Conservation (phyloP, 352 stramenopile species). For the Pythium insidiosum region DNA sequence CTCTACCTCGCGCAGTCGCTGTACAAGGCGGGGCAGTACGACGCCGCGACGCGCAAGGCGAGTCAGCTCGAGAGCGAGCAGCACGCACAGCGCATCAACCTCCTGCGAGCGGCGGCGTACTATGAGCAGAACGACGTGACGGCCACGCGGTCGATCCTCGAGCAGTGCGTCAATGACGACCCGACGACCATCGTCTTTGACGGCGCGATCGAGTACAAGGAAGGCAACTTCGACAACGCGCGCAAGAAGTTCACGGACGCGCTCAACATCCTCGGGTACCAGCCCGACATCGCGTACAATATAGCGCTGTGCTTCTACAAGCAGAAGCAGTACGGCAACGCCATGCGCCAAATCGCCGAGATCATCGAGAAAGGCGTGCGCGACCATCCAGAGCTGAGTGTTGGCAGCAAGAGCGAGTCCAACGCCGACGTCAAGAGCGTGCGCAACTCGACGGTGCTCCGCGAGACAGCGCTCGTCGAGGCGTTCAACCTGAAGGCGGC, state of each 20-base stretch:
- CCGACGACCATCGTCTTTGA: conserved; percentile 88
- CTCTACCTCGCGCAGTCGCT: conserved; percentile 94
- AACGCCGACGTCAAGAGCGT: conserved; percentile 87
- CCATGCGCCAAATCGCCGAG: conserved; percentile 89
- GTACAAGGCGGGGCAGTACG: conserved; percentile 88
- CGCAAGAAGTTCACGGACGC: conserved; percentile 89
- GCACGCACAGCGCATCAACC: conserved; percentile 75
- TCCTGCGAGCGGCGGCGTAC: conserved; percentile 89
- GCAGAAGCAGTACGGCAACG: conserved; percentile 87
- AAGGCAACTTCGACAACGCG: conserved; percentile 85
- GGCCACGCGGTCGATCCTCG: conserved; percentile 85
- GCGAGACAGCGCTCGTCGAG: conserved; percentile 91
- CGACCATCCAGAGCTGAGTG: conserved; percentile 90
- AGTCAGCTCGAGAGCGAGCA: conserved; percentile 83
- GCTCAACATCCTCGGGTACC: conserved; percentile 90
- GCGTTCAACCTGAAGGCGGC: conserved; percentile 94
- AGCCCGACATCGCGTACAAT: conserved; percentile 92
- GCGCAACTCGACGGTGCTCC: conserved; percentile 88
- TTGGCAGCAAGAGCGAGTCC: conserved; percentile 88
- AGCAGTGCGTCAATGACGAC: conserved; percentile 90
- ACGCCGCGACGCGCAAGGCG: conserved; percentile 66
- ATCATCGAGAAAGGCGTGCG: conserved; percentile 91
- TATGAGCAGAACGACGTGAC: conserved; percentile 95
- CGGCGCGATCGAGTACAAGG: conserved; percentile 79
- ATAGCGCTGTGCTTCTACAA: conserved; percentile 94